Percentiles rank a stretch among this genome's conserved stretches.
Conservation (phyloP, 73 alveolate genomes). For the Paramecium octaurelia region DNA sequence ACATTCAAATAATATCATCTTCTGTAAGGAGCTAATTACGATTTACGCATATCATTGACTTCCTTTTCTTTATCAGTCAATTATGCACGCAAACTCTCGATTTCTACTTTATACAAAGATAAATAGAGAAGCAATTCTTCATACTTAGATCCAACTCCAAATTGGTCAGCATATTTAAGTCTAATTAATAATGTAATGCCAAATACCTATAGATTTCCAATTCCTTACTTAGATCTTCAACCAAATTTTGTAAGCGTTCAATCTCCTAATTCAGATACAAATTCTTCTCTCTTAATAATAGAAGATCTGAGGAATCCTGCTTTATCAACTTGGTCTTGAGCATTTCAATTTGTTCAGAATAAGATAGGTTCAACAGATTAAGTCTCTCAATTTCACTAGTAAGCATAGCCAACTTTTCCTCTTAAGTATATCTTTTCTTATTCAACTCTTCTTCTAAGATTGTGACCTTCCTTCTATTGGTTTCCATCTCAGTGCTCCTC, state of each 20-base stretch:
- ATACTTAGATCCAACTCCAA: constrained; percentile 48
- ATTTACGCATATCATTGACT: constrained; percentile 39
- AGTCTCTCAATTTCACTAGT: constrained; percentile 40
- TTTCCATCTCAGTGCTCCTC: constrained; percentile 8
- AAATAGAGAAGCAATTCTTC: constrained; percentile 33
- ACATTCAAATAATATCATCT: background rate
- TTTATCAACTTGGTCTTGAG: background rate
- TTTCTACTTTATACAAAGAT: constrained; percentile 22
- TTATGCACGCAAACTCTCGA: constrained; percentile 6
- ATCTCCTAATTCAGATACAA: background rate
- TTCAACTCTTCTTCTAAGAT: constrained; percentile 28
- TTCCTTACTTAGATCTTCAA: background rate
- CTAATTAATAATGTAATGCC: background rate
- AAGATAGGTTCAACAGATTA: background rate
- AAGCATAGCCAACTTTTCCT: background rate
- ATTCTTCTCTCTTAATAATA: background rate
- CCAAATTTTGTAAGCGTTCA: background rate
- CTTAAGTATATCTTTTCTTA: background rate
- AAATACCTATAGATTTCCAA: constrained; percentile 21
- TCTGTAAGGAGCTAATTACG: constrained; percentile 29
- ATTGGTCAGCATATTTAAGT: constrained; percentile 38
- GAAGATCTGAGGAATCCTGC: background rate
- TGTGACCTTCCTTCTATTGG: background rate
- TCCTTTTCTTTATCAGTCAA: constrained; percentile 29
- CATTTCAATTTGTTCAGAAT: constrained; percentile 25